Evolutionary conservation across 202 grass and related monocot genomes (phyloP).

Genomic region (Cymbopogon flexuosus): DNA sequence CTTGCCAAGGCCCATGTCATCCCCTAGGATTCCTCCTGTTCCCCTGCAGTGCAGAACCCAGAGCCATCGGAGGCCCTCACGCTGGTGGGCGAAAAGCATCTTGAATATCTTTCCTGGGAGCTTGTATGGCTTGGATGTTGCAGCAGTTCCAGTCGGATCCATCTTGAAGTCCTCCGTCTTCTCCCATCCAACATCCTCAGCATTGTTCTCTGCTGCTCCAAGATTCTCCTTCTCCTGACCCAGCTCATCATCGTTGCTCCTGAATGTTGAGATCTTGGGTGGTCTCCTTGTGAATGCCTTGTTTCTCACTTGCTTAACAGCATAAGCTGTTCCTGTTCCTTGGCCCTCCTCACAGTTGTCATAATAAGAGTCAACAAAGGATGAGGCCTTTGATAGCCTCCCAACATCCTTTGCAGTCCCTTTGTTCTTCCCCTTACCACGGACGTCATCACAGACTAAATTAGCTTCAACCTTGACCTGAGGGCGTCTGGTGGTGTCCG

Average conservation of each 20-base stretch:
- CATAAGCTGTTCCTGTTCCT: not conserved
- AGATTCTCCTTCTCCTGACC: constrained; percentile 40
- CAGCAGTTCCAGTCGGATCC: constrained; percentile 37
- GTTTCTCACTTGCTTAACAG: constrained; percentile 15
- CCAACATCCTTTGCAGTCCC: not conserved
- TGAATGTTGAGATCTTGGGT: not conserved
- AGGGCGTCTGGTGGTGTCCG: not conserved
- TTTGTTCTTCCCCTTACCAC: constrained; percentile 11
- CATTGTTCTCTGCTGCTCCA: constrained; percentile 13
- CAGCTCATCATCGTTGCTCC: not conserved
- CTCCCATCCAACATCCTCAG: constrained; percentile 31
- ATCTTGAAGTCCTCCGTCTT: constrained; percentile 55
- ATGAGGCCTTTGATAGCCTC: constrained; percentile 18
- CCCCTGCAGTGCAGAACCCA: constrained; percentile 71
- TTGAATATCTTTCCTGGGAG: constrained; percentile 48
- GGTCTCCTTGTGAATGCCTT: not conserved
- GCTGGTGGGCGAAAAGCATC: constrained; percentile 73
- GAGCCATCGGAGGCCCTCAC: constrained; percentile 78
- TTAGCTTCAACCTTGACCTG: not conserved
- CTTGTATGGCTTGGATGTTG: constrained; percentile 44
- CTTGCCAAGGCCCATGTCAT: constrained; percentile 94
- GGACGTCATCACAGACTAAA: not conserved
- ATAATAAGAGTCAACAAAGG: constrained; percentile 21
- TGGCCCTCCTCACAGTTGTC: not conserved
- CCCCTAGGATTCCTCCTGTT: constrained; percentile 70